Evolutionary conservation across 805 yeast genomes (phyloP).

Genomic region (Spathaspora boniae): DNA sequence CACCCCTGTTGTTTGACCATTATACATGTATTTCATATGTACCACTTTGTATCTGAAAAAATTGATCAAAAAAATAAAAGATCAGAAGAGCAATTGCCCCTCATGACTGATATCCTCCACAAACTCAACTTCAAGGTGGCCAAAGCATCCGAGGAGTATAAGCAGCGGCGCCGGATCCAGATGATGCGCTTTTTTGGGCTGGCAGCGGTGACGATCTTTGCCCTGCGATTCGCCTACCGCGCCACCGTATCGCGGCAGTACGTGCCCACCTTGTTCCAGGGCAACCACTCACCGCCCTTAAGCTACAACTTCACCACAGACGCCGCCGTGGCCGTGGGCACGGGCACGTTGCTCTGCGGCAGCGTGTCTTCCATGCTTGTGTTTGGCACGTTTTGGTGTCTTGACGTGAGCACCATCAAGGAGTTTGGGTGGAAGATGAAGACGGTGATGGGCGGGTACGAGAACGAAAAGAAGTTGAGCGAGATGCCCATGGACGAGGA

Average conservation of each 20-base stretch:
- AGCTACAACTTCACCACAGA: constrained; percentile 71
- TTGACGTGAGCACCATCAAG: constrained; percentile 62
- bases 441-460: constrained; percentile 63
- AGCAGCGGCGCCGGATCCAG: constrained; percentile 63
- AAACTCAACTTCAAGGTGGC: constrained; percentile 25
- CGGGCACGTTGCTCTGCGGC: constrained; percentile 73
- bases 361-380: constrained; percentile 69
- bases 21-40: too few species aligned
- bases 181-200: constrained; percentile 70
- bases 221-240: constrained; percentile 71
- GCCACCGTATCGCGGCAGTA: constrained; percentile 72
- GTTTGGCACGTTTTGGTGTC: constrained; percentile 76
- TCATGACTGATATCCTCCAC: constrained; percentile 6
- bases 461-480: constrained; percentile 46
- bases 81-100: too few species aligned
- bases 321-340: constrained; percentile 80
- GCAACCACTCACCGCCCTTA: constrained; percentile 83
- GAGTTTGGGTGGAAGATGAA: constrained; percentile 76
- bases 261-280: constrained; percentile 73
- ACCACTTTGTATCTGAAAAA: too few species aligned
- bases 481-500: constrained; percentile 52
- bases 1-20: too few species aligned
- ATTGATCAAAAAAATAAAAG: too few species aligned
- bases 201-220: constrained; percentile 65
- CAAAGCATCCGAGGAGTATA: constrained; percentile 46